A percentile compares a stretch with the other conserved stretches of the same genome.
Conservation (phyloP, 768 basidiomycete genomes). For the Mycena olivaceomarginata region DNA sequence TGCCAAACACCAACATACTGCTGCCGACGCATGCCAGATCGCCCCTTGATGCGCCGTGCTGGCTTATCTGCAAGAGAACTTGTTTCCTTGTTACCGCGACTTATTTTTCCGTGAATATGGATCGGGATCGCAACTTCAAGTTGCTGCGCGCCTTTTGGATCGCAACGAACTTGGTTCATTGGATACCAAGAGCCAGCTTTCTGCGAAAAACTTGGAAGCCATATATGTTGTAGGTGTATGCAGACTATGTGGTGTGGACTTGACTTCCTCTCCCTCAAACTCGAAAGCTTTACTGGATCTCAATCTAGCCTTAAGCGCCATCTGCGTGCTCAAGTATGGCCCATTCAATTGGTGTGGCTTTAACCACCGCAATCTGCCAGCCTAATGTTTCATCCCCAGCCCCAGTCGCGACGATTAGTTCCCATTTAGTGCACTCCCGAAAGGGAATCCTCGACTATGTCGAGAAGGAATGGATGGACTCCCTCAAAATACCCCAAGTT, state of each 20-base stretch:
- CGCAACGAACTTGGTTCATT: neutral
- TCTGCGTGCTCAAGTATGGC: neutral
- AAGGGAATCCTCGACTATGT: neutral
- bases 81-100: too few relatives aligned
- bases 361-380: neutral
- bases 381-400: neutral
- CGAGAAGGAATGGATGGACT: neutral
- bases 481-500: slow-evolving; percentile 26
- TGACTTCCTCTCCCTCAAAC: too few relatives aligned
- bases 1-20: too few relatives aligned
- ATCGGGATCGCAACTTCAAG: too few relatives aligned
- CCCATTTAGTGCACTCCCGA: neutral
- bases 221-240: neutral
- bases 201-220: neutral
- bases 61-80: too few relatives aligned
- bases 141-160: neutral
- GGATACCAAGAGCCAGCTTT: neutral
- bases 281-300: too few relatives aligned
- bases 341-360: too few relatives aligned
- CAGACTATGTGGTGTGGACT: neutral
- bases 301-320: too few relatives aligned
- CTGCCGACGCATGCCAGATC: too few relatives aligned
- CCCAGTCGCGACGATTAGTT: neutral
- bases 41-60: too few relatives aligned
- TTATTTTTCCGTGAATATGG: too few relatives aligned